These are phyloP conservation scores for Dicorynia guianensis DNA, from an alignment of 306 rosid genomes.

Conservation along the genomic window DNA sequence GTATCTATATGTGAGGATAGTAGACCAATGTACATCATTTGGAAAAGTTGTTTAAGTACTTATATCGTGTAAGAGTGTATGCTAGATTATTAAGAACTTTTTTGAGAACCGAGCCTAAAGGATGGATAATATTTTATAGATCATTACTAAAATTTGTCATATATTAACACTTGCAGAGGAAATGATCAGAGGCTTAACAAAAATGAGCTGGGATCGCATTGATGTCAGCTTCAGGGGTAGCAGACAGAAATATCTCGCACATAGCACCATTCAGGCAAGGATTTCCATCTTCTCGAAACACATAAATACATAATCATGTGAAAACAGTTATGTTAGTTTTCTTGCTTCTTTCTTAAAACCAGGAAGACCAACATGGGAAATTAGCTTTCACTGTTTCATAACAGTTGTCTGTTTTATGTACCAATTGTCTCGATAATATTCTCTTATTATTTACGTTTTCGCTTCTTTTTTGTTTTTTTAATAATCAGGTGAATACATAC, in stretches of 20 bases:
- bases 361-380: too few species aligned
- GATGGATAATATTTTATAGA: too few species aligned
- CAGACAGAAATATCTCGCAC: slow-evolving; percentile 73
- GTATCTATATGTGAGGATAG: slow-evolving; percentile 6
- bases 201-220: slow-evolving; percentile 83
- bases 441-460: too few species aligned
- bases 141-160: slow-evolving; percentile 29
- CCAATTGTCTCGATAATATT: too few species aligned
- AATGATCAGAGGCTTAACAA: slow-evolving; percentile 76
- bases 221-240: slow-evolving; percentile 80
- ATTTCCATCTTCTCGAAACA: too few species aligned
- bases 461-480: too few species aligned
- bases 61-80: not conserved
- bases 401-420: too few species aligned
- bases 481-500: too few species aligned
- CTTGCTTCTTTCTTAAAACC: too few species aligned
- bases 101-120: slow-evolving; percentile 29
- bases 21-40: not conserved
- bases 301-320: too few species aligned
- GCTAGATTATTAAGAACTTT: slow-evolving; percentile 30
- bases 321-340: too few species aligned
- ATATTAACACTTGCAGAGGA: slow-evolving; percentile 57
- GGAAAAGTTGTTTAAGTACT: not conserved
- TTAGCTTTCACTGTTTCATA: too few species aligned
- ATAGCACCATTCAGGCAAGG: slow-evolving; percentile 83